phyloP scores from a whole-genome alignment of 225 moss, liverwort and hornwort species.

The Thuidium tamariscinum region DNA sequence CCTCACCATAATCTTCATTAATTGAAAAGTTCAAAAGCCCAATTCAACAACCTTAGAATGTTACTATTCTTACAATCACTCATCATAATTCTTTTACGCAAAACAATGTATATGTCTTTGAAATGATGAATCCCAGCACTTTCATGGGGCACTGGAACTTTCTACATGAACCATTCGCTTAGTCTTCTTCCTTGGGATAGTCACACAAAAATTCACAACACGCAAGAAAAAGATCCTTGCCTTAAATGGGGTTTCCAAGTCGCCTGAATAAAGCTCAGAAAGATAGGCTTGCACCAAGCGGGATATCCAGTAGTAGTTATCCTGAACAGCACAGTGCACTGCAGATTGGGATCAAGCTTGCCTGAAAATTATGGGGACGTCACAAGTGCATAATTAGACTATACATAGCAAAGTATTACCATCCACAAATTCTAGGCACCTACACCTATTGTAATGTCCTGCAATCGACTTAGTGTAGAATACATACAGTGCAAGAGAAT shows the following conservation, averaged over 20 bases:
- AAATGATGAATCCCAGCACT: background rate
- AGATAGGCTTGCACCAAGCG: slow-evolving; percentile 8
- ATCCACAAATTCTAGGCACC: background rate
- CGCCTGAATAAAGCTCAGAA: background rate
- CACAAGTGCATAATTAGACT: background rate
- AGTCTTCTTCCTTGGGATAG: no score
- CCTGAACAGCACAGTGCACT: background rate
- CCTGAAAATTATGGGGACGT: background rate
- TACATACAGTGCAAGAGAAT: background rate
- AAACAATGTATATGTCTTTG: background rate
- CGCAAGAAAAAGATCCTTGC: background rate
- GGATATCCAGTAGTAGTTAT: background rate
- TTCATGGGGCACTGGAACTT: background rate
- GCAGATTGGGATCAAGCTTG: background rate
- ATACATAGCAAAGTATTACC: background rate
- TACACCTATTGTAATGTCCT: background rate
- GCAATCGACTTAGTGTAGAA: background rate
- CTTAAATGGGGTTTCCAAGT: background rate
- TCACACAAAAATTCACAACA: background rate
- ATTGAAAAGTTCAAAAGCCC: background rate
- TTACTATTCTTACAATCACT: background rate
- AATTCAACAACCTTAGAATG: background rate
- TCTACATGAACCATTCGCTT: background rate
- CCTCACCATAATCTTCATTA: background rate
- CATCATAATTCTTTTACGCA: background rate